phyloP scores from a whole-genome alignment of 345 rosid species.

The Camelina hispida region DNA sequence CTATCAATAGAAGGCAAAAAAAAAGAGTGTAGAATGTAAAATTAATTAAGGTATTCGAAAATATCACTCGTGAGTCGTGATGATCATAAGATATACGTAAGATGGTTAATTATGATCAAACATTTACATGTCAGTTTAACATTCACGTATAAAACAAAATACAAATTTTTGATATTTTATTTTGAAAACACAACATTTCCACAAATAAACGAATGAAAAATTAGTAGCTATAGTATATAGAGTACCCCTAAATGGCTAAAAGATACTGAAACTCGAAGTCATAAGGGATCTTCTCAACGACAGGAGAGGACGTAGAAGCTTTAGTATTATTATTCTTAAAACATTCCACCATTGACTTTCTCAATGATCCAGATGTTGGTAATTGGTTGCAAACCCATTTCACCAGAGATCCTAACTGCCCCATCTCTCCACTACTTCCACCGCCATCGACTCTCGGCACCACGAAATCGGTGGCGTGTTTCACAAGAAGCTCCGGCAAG shows the following conservation, averaged over 20 bases:
- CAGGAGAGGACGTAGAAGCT: conserved; percentile 40
- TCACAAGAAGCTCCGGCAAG: conserved; percentile 75
- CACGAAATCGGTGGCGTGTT: conserved; percentile 63
- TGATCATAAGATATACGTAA: neutral
- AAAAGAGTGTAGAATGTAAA: neutral
- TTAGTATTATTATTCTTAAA: conserved; percentile 61
- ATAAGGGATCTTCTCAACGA: conserved; percentile 75
- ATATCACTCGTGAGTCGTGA: neutral
- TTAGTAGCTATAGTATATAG: neutral
- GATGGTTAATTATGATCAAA: conserved; percentile 1
- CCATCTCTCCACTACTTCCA: conserved; percentile 30
- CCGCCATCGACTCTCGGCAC: conserved; percentile 36
- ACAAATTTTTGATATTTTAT: conserved; percentile 21
- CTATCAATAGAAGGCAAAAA: too few relatives aligned
- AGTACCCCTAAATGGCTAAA: conserved; percentile 56
- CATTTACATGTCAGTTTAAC: conserved; percentile 27
- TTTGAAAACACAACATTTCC: conserved; percentile 22
- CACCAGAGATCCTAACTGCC: conserved; percentile 55
- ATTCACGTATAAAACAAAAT: neutral
- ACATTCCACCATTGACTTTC: conserved; percentile 93
- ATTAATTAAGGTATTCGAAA: neutral
- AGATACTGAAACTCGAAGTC: conserved; percentile 90
- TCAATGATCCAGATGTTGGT: conserved; percentile 79
- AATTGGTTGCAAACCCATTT: conserved; percentile 95
- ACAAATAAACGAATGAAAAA: neutral